Base-by-base conservation (phyloP, 495 filamentous ascomycete genomes). In the Penicillium dipodomyicola region DNA sequence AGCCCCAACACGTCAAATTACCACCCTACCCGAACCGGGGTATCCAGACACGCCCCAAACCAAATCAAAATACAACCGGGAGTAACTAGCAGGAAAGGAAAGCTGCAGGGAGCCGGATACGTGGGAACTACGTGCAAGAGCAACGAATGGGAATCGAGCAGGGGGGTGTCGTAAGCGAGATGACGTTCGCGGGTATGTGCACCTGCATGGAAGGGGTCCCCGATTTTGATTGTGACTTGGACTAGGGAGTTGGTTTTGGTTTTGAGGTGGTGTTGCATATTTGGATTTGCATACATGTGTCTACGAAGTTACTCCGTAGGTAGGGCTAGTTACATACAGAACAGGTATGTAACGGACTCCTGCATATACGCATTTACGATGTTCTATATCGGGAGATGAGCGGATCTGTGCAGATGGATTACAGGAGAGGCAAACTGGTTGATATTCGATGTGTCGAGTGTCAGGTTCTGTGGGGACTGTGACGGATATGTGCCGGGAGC, bases 401-500 rank as follows among this genome's bases (percentile, higher is more conserved):
- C 14, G 33, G 14, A 35, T 15, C 5, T 35, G 14, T 15, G 12
- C 12, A 14, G 11, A 35, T 4, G 12, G 10, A 12, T 12, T 33
- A 33, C 5, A 33, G 4, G 10, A 29, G 3, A 33, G 11, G 4
- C 30, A 15, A 15, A 35, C 27, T 27, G 6, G 15, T 35, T 35
- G 35, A 39, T 39, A 39, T 39, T 39, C 15, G n/a, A 39, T 17
- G n/a, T 39, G n/a, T 39, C 35, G 15, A 8, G 7, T 39, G 35
- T 39, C 35, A 39, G n/a, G 3, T 39, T 25, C 23, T 7, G 35
- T 39, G 35, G 35, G 35, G 35, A 17, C 15, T 15, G 35, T n/a
- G n/a, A 17, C 8, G 15, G 35, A 39, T 32, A 32, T 5, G n/a
- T 39, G 35, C 35, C 35, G n/a, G 35, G 44, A 59, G 48, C 49